Conservation (phyloP, 805 yeast species). For the Hagleromyces aurorensis region DNA sequence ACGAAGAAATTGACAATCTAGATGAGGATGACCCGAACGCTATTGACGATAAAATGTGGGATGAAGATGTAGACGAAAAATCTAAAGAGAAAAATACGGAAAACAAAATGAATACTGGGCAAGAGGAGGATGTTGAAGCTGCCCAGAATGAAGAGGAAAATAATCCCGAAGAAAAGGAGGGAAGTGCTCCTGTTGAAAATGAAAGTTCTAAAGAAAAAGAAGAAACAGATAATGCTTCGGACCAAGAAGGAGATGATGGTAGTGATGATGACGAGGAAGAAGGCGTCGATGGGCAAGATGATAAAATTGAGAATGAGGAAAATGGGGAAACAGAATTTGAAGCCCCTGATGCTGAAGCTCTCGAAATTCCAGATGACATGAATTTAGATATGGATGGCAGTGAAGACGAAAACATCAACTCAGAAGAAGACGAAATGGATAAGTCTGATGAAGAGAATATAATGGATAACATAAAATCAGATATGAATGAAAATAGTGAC, state of each 20-base stretch:
- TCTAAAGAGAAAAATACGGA: slow-evolving; percentile 80
- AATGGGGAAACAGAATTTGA: slow-evolving; percentile 60
- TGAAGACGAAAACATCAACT: slow-evolving; percentile 52
- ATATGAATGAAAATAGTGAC: slow-evolving; percentile 28
- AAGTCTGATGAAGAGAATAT: slow-evolving; percentile 29
- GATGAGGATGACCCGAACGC: slow-evolving; percentile 92
- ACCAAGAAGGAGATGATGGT: slow-evolving; percentile 33
- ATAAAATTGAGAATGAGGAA: slow-evolving; percentile 62
- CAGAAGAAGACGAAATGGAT: slow-evolving; percentile 29
- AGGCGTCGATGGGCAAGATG: slow-evolving; percentile 46
- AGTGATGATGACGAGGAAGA: slow-evolving; percentile 39
- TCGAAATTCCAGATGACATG: slow-evolving; percentile 89
- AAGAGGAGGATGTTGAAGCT: slow-evolving; percentile 37
- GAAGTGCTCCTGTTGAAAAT: slow-evolving; percentile 32
- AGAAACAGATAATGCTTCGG: slow-evolving; percentile 25
- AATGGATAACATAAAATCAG: slow-evolving; percentile 27
- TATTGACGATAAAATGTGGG: slow-evolving; percentile 97
- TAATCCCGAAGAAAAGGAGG: slow-evolving; percentile 30
- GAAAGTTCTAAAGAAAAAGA: slow-evolving; percentile 26
- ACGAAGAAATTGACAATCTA: slow-evolving; percentile 82
- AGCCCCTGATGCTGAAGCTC: slow-evolving; percentile 76
- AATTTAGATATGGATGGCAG: slow-evolving; percentile 85
- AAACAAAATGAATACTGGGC: slow-evolving; percentile 47
- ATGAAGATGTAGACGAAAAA: slow-evolving; percentile 74
- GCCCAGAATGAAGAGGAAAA: slow-evolving; percentile 33